A percentile compares a stretch with the other conserved stretches of the same genome.
Evolutionary conservation across 2,329 filamentous ascomycete genomes (phyloP).

Genomic region (Microcyclospora tardicrescens): DNA sequence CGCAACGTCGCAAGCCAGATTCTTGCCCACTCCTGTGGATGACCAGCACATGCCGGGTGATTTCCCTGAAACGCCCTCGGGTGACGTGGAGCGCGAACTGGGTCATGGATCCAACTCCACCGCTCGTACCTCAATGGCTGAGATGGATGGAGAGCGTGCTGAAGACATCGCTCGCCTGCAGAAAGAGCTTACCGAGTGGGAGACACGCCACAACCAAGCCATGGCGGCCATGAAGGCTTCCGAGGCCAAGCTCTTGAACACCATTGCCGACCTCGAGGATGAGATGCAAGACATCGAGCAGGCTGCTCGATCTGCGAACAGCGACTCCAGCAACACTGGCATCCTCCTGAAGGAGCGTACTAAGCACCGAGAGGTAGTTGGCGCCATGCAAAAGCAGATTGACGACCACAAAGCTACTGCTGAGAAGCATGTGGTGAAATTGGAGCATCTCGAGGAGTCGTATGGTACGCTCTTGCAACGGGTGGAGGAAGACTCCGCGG

Average conservation of each 20-base stretch:
- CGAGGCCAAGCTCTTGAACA: conserved; percentile 59
- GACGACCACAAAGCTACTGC: conserved; percentile 69
- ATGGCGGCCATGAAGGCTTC: conserved; percentile 59
- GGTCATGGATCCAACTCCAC: conserved; percentile 1
- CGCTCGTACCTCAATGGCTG: conserved; percentile 8
- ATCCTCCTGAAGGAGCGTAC: conserved; percentile 28
- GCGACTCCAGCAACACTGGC: conserved; percentile 5
- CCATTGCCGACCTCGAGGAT: conserved; percentile 61
- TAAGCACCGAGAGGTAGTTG: conserved; percentile 40
- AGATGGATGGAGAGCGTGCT: conserved; percentile 21
- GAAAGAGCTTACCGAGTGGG: conserved; percentile 60
- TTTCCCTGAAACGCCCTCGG: conserved; percentile 26
- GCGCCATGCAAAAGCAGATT: conserved; percentile 56
- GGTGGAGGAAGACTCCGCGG: conserved; percentile 51
- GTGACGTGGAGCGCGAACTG: conserved; percentile 18
- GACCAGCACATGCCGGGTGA: conserved; percentile 24
- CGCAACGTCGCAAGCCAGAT: conserved; percentile 4
- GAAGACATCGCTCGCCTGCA: conserved; percentile 52
- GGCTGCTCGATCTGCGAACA: neutral
- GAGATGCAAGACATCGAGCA: conserved; percentile 25
- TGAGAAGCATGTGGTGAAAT: conserved; percentile 52
- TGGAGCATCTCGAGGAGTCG: conserved; percentile 61
- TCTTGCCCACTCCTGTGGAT: conserved; percentile 11
- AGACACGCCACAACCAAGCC: conserved; percentile 58
- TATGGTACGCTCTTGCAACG: conserved; percentile 54